Evolutionary conservation across 495 filamentous ascomycete genomes (phyloP), one percentile per base, ranked within the genome.

Genomic region (Penicillium maclennaniae): DNA sequence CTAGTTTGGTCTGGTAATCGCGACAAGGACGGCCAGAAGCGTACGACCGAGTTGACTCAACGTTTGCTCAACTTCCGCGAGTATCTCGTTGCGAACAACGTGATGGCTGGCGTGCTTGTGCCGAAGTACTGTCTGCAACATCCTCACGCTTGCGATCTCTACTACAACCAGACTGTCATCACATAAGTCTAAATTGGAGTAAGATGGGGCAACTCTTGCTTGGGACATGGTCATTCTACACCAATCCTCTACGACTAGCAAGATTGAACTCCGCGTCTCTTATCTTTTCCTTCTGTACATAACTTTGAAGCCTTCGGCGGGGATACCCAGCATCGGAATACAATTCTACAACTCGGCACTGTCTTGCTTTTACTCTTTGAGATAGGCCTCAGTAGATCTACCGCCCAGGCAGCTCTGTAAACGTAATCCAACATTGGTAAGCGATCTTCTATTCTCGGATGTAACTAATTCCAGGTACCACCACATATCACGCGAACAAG

Each of bases 41-140:
- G 79, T 10, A 79, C 76, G 0, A 83, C 75, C 15, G 45, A 66
- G 37, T 63, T 83, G 31, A 81, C 78, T 7, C 77, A 81, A 69
- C 70, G 79, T 19, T 69, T 83, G 14, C 65, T 83, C 21, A 83
- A 83, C 55, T 83, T 83, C 66, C 69, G 79, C 5, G 79, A 83
- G 58, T 83, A 80, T 53, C 64, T 83, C 7, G 71, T 83, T 39
- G 78, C 77, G 0, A 79, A 78, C 58, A 78, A 78, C 8, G 69
- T 83, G 1, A 60, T 63, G 60, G 79, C 79, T 19, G 58, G 69
- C 31, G 68, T 73, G 9, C 47, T 81, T 36, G 68, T 79, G 61
- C 74, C 78, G 7, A 81, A 80, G 69, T 81, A 79, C 53, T 83
- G 79, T 53, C 55, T 80, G 59, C 71, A 79, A 65, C 69, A 83